A percentile compares a stretch with the other conserved stretches of the same genome.
phyloP scores from a whole-genome alignment of 2,329 filamentous ascomycete species.

The Diaporthe amygdali region DNA sequence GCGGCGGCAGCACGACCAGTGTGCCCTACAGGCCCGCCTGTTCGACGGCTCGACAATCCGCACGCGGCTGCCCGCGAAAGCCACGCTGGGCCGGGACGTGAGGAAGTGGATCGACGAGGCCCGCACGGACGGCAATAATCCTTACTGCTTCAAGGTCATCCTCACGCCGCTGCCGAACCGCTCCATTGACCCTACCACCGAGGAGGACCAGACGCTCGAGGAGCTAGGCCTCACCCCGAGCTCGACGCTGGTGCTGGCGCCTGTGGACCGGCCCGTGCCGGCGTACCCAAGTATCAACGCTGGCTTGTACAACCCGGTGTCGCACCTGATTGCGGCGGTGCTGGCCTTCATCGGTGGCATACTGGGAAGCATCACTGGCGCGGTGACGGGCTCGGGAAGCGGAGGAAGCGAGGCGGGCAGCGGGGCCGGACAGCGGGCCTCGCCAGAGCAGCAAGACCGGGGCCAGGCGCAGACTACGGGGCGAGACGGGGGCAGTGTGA shows the following conservation, averaged over 20 bases:
- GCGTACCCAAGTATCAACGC: conserved; percentile 43
- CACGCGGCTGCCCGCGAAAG: conserved; percentile 68
- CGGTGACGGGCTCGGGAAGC: conserved; percentile 24
- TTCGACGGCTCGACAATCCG: conserved; percentile 85
- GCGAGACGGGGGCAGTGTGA: conserved; percentile 18
- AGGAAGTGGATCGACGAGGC: conserved; percentile 77
- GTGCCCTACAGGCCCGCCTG: conserved; percentile 77
- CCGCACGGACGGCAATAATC: conserved; percentile 59
- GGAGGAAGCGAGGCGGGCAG: neutral
- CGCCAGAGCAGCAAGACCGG: neutral
- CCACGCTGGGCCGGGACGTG: conserved; percentile 69
- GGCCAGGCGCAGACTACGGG: conserved; percentile 34
- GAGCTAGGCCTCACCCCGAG: conserved; percentile 78
- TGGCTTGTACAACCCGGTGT: conserved; percentile 34
- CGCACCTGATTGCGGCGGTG: conserved; percentile 30
- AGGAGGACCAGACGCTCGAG: conserved; percentile 72
- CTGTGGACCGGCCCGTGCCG: conserved; percentile 56
- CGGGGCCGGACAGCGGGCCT: neutral
- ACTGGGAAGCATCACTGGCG: conserved; percentile 12
- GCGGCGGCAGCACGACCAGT: conserved; percentile 40
- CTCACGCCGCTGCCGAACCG: conserved; percentile 79
- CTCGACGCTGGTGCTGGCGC: conserved; percentile 82
- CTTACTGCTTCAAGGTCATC: conserved; percentile 86
- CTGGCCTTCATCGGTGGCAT: conserved; percentile 30
- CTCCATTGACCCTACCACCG: conserved; percentile 69